Base-by-base conservation (phyloP, 2,329 filamentous ascomycete genomes). In the Bretziella fagacearum region DNA sequence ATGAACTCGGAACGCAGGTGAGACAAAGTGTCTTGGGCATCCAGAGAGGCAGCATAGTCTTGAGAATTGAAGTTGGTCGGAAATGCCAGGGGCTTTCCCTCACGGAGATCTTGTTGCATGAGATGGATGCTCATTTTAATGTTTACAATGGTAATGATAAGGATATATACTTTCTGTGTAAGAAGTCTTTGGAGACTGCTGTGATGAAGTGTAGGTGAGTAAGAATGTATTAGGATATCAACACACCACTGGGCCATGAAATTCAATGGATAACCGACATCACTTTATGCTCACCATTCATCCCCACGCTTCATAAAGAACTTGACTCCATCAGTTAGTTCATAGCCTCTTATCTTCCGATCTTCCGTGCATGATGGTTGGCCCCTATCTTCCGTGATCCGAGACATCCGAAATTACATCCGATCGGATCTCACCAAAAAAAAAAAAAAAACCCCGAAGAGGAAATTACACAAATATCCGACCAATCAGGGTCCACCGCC, bases 1-100 rank as follows among this genome's bases (percentile, higher is more conserved):
- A 81, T 70, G 59, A 89, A 94, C 54, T 89, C 73, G 20, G 75
- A 63, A 26, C 84, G 73, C 47, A 84, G 69, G 48, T 68, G 63
- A 13, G 63, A 61, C 32, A 85, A 60, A n/a, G 67, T 61, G 56
- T 84, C 79, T 54, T 74, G 65, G 0, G 63, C 60, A 59, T 84
- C 80, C 4, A 82, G 65, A 37, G 55, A 54, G 51, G 58, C 58
- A 2, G 73, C 72, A 57, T 67, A 75, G 4, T 65, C 65, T 4
- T 65, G 52, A 0, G 66, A 63, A 48, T 62, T 64, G 48, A 69
- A 67, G 27, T 70, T 35, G 11, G 17, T 8, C 8, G 46, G 46
- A 17, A 48, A 48, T 13, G 11, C 17, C 6, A 43, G 7, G n/a
- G 40, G 15, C 26, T 36, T 27, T 17, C 46, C 32, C 11, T 26